A percentile compares a stretch with the other conserved stretches of the same genome.
Evolutionary conservation across 345 rosid genomes (phyloP).

Genomic region (Syzygium aromaticum): DNA sequence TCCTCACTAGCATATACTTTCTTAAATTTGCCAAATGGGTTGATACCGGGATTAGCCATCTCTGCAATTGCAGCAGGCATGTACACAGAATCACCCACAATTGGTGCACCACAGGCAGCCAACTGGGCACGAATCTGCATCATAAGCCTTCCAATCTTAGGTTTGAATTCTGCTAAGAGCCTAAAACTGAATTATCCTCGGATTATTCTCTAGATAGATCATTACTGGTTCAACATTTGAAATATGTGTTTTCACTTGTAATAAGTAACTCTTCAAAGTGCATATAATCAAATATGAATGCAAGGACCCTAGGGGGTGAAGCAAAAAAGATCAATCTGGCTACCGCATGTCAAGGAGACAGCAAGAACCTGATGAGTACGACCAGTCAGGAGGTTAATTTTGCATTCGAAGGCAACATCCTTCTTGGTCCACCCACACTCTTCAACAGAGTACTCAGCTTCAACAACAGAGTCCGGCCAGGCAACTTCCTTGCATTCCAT

Average conservation of each 20-base stretch:
- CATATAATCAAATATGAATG: not conserved
- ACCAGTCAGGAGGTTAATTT: slow-evolving; percentile 86
- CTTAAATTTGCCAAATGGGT: slow-evolving; percentile 61
- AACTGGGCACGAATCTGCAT: slow-evolving; percentile 81
- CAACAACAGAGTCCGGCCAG: slow-evolving; percentile 57
- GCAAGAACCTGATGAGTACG: slow-evolving; percentile 81
- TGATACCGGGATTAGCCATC: slow-evolving; percentile 39
- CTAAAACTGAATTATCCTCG: not conserved
- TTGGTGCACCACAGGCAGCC: slow-evolving; percentile 81
- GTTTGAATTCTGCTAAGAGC: not conserved
- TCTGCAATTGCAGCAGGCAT: slow-evolving; percentile 84
- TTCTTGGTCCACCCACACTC: slow-evolving; percentile 58
- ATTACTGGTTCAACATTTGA: not conserved
- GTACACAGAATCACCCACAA: slow-evolving; percentile 90
- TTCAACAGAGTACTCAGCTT: slow-evolving; percentile 43
- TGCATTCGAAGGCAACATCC: slow-evolving; percentile 73
- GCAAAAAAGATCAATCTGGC: not conserved
- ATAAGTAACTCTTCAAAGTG: not conserved
- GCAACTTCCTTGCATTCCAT: slow-evolving; percentile 69
- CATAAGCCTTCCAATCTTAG: not conserved
- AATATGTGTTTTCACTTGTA: not conserved
- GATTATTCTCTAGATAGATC: not conserved
- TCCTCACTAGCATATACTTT: slow-evolving; percentile 19
- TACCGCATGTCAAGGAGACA: not conserved
- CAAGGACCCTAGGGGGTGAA: not conserved